These are phyloP conservation scores for Podospora fimiseda DNA, from an alignment of 495 filamentous ascomycete species.

Conservation along the genomic window DNA sequence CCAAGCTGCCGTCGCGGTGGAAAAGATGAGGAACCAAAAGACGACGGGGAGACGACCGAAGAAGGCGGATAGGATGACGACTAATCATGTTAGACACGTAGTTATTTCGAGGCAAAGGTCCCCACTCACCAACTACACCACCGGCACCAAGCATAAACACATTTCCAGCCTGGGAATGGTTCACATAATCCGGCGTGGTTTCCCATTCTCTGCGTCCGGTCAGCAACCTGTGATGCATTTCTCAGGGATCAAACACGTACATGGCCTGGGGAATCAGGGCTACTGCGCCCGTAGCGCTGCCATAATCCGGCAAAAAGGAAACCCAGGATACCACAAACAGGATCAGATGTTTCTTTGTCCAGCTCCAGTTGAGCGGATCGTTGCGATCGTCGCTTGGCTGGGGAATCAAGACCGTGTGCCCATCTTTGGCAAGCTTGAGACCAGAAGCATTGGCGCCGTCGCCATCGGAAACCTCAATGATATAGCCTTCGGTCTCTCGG, in stretches of 20 bases:
- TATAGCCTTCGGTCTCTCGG: conserved; percentile 30
- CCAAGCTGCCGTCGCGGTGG: conserved; percentile 46
- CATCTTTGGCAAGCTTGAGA: conserved; percentile 37
- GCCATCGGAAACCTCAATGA: conserved; percentile 31
- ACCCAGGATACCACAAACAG: conserved; percentile 47
- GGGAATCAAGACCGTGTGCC: conserved; percentile 50
- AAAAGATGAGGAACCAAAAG: conserved; percentile 50
- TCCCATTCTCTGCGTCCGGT: conserved; percentile 35
- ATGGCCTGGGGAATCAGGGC: conserved; percentile 47
- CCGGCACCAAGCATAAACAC: conserved; percentile 53
- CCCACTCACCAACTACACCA: conserved; percentile 40
- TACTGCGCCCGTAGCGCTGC: conserved; percentile 48
- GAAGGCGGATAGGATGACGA: conserved; percentile 49
- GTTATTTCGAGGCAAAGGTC: background rate
- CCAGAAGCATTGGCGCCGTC: conserved; percentile 12
- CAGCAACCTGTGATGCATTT: background rate
- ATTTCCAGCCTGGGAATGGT: conserved; percentile 52
- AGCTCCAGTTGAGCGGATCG: conserved; percentile 57
- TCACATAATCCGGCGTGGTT: conserved; percentile 43
- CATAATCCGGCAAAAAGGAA: conserved; percentile 54
- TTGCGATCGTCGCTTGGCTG: conserved; percentile 51
- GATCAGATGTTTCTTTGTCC: conserved; percentile 47
- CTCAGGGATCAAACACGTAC: conserved; percentile 13
- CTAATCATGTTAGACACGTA: conserved; percentile 12
- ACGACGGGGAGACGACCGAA: conserved; percentile 56